Evolutionary conservation across 306 rosid genomes (phyloP).

Genomic region (Cucurbita ficifolia): DNA sequence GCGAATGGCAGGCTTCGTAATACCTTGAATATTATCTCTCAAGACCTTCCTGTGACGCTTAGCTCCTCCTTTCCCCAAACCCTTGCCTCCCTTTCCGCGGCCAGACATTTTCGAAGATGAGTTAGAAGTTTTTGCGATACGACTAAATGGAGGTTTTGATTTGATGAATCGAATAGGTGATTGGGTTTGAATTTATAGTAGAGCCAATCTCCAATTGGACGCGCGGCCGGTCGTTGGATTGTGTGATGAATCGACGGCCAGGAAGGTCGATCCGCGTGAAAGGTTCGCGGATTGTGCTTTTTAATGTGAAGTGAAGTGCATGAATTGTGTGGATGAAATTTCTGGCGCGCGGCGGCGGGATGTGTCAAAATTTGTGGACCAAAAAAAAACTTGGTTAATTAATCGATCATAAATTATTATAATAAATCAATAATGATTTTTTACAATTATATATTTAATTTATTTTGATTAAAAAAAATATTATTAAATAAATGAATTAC

Average conservation of each 20-base stretch:
- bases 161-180: fast-evolving
- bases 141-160: background rate
- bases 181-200: background rate
- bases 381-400: too few species aligned
- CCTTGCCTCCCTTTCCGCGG: background rate
- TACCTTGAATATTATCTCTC: background rate
- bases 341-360: background rate
- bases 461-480: too few species aligned
- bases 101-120: background rate
- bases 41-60: background rate
- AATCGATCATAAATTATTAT: too few species aligned
- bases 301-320: too few species aligned
- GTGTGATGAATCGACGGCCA: background rate
- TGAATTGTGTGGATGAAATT: background rate
- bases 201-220: background rate
- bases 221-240: constrained; percentile 1
- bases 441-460: too few species aligned
- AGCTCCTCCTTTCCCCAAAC: background rate
- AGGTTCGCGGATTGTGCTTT: background rate
- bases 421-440: too few species aligned
- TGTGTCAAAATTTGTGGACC: background rate
- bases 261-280: background rate
- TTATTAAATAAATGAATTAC: too few species aligned
- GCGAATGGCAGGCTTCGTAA: background rate
- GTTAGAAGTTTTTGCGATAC: background rate